A percentile compares a stretch with the other conserved stretches of the same genome.
Conservation (phyloP, 371 early-diverging fungal genomes). For the Rhizopus delemar region DNA sequence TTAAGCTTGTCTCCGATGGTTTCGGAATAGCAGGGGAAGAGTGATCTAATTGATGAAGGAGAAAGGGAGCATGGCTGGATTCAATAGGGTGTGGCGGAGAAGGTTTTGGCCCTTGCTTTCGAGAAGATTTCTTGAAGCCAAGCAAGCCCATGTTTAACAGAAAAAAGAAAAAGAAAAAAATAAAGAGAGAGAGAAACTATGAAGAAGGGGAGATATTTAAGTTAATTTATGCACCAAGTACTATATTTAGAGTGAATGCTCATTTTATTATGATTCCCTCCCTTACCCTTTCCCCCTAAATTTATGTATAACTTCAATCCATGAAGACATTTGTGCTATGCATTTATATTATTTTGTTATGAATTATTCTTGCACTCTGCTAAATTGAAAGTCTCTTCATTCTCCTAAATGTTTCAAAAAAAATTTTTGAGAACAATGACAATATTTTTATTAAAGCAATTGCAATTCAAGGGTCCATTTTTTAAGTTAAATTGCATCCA, state of each 20-base stretch:
- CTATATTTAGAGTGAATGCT: neutral
- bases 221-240: neutral
- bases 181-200: neutral
- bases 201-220: neutral
- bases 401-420: neutral
- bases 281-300: neutral
- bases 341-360: neutral
- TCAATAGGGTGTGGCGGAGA: neutral
- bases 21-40: constrained; percentile 1
- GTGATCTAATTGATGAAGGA: neutral
- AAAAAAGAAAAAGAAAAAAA: neutral
- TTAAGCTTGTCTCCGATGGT: constrained; percentile 15
- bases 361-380: neutral
- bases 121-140: constrained; percentile 19
- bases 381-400: too few relatives aligned
- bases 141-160: constrained; percentile 22
- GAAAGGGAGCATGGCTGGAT: neutral
- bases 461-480: neutral
- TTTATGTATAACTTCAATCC: neutral
- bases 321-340: neutral
- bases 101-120: constrained; percentile 15
- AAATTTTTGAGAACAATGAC: neutral
- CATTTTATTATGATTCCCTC: neutral
- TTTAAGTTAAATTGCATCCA: constrained; percentile 4
- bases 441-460: too few relatives aligned